A percentile compares a stretch with the other conserved stretches of the same genome.
phyloP scores from a whole-genome alignment of 306 rosid genomes.

The Fragaria iinumae region DNA sequence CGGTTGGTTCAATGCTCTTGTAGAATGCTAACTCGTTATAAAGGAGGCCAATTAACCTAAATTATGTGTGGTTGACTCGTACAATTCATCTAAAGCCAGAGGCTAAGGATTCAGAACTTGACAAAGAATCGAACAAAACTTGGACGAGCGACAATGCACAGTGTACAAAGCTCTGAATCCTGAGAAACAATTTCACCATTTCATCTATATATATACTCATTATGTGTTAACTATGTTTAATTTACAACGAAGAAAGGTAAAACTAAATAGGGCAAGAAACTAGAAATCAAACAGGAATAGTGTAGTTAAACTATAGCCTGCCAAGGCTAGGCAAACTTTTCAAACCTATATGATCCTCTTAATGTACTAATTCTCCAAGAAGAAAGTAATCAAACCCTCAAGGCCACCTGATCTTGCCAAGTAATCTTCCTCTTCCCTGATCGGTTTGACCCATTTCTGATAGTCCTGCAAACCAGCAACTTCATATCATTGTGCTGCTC shows the following conservation, averaged over 20 bases:
- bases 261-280: conserved; percentile 21
- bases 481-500: conserved; percentile 69
- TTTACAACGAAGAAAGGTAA: conserved; percentile 43
- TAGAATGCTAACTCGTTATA: not conserved
- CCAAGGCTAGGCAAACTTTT: conserved; percentile 26
- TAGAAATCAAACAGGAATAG: conserved; percentile 24
- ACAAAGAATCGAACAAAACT: not conserved
- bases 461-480: conserved; percentile 63
- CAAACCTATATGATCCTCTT: conserved; percentile 14
- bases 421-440: conserved; percentile 90
- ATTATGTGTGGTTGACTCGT: not conserved
- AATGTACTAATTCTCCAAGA: conserved; percentile 10
- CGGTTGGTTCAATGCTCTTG: not conserved
- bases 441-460: conserved; percentile 70
- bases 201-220: conserved; percentile 44
- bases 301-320: conserved; percentile 10
- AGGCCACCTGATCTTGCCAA: conserved; percentile 96
- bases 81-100: not conserved
- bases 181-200: conserved; percentile 40
- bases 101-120: not conserved
- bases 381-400: conserved; percentile 66
- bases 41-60: not conserved
- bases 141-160: not conserved
- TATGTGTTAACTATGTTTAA: conserved; percentile 37
- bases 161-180: conserved; percentile 25